Evolutionary conservation across 75 land plant genomes (phyloP).

Genomic region (Cupressus sempervirens): DNA sequence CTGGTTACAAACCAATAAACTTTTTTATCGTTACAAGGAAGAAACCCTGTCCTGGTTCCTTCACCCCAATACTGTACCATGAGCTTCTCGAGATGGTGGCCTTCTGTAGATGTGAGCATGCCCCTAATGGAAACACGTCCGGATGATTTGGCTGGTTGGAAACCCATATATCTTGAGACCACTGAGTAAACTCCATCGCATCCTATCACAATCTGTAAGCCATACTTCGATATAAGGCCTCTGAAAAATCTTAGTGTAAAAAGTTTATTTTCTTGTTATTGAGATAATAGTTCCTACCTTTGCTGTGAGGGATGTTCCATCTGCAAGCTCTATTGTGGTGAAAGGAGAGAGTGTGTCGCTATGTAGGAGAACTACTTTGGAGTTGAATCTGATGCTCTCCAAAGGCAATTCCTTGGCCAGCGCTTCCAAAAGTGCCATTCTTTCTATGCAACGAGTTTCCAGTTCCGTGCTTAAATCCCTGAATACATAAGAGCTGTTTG

Average conservation of each 20-base stretch:
- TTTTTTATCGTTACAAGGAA: conserved; percentile 22
- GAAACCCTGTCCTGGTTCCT: conserved; percentile 32
- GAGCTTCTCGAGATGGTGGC: conserved; percentile 24
- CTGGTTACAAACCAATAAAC: conserved; percentile 46
- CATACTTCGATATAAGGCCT: background rate
- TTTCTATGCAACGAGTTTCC: too few species aligned
- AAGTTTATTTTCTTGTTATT: background rate
- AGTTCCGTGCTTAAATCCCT: too few species aligned
- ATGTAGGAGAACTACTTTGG: conserved; percentile 17
- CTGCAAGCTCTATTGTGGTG: conserved; percentile 25
- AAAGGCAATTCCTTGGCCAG: too few species aligned
- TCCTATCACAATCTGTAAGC: conserved; percentile 38
- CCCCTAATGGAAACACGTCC: conserved; percentile 44
- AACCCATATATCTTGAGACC: conserved; percentile 47
- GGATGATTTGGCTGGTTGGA: conserved; percentile 14
- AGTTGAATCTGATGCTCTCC: too few species aligned
- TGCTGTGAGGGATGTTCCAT: conserved; percentile 23
- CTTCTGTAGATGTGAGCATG: conserved; percentile 25
- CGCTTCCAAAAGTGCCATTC: too few species aligned
- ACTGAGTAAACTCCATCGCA: conserved; percentile 63
- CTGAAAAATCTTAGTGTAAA: too few species aligned
- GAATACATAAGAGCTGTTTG: too few species aligned
- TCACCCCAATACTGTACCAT: conserved; percentile 20
- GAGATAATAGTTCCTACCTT: conserved; percentile 17
- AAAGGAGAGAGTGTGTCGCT: background rate